Evolutionary conservation across 305 asterid genomes (phyloP), one percentile per base, ranked within the genome.

Genomic region (Lippia alba): DNA sequence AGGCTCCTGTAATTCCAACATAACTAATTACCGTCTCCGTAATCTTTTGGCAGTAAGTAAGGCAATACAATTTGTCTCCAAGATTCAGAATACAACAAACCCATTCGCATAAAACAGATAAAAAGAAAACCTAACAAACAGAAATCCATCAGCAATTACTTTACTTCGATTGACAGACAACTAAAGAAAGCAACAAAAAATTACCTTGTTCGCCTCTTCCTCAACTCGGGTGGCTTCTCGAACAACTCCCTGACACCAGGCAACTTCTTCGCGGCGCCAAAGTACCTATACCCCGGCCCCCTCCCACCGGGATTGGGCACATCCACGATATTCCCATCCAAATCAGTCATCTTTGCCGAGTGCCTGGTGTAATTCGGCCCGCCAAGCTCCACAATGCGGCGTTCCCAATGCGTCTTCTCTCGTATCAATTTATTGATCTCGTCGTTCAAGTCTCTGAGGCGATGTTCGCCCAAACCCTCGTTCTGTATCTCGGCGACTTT

Each of bases 261-360:
- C 81, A 94, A 76, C 90, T 91, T 91, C 91, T 92, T 94, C 4
- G 97, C 98, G 8, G 98, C 99, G 6, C 98, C 98, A 76, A 94
- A 94, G 70, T 94, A 94, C 81, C 99, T 80, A 71, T 94, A 94
- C 12, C 98, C 98, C 1, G 96, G 96, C 3, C 97, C 99, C 59
- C 99, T 86, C 0, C 98, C 99, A 4, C 96, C 94, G 0, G 99
- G 97, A n/a, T 94, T 94, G 2, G 99, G 97, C 51, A 94, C 96
- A 81, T 91, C 99, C 45, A 94, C 92, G 62, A 94, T 91, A 68
- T 91, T 94, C 12, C 97, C 99, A 0, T 94, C 99, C 82, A 94
- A 85, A 86, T 91, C 99, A 57, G 97, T 94, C 99, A 94, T 94
- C 79, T 94, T 94, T 0, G 96, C 96, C 1, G 96, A 86, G 71